Evolutionary conservation across 495 filamentous ascomycete species (phyloP).

Genomic region (Aspergillus steynii): DNA sequence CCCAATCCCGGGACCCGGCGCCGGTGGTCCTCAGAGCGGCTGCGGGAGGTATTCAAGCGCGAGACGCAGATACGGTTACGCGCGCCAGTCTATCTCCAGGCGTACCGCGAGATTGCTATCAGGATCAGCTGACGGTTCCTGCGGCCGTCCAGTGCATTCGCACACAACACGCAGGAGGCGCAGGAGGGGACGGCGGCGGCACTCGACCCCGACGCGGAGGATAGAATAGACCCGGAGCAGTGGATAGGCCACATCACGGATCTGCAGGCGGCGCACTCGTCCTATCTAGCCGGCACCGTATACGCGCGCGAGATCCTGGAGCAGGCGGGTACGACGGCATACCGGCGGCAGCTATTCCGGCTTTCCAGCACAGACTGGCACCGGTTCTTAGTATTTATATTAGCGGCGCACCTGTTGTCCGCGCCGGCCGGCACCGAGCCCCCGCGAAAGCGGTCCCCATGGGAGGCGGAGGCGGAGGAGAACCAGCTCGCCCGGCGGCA

Average conservation of each 20-base stretch:
- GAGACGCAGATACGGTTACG: not conserved
- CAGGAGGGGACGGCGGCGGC: not conserved
- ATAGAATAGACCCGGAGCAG: not conserved
- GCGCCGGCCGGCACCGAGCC: not conserved
- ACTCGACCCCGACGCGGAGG: not conserved
- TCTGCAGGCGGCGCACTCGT: constrained; percentile 15
- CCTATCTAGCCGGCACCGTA: constrained; percentile 17
- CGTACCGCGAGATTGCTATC: constrained; percentile 13
- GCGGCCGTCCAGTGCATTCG: not conserved
- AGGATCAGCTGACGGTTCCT: constrained; percentile 13
- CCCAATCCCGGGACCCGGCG: constrained; percentile 4
- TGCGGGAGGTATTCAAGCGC: constrained; percentile 6
- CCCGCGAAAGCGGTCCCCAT: not conserved
- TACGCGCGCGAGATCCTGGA: constrained; percentile 19
- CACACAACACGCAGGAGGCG: not conserved
- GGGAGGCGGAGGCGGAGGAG: not conserved
- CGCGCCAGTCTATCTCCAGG: not conserved
- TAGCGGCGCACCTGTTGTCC: no score
- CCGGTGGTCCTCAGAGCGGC: not conserved
- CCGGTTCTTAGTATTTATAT: constrained; percentile 8
- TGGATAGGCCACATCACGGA: constrained; percentile 13
- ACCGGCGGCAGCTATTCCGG: constrained; percentile 13
- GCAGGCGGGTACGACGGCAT: constrained; percentile 11
- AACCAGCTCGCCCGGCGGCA: not conserved
- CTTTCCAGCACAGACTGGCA: constrained; percentile 13